Evolutionary conservation across 331 rosid genomes (phyloP).

Genomic region (Pyrus hybrid): DNA sequence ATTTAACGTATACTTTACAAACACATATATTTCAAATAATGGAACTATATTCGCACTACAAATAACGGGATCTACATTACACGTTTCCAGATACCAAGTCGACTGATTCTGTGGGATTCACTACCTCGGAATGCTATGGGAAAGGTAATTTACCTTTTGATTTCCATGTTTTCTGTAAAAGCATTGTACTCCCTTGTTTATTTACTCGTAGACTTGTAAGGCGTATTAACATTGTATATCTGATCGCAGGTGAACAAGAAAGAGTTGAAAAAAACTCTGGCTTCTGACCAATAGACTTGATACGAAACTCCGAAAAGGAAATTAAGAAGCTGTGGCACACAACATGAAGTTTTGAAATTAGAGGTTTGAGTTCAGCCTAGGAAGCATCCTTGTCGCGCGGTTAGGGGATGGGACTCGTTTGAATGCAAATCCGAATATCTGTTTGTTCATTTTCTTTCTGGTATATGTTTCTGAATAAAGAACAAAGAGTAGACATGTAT

Average conservation of each 20-base stretch:
- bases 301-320: not conserved
- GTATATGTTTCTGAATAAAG: not conserved
- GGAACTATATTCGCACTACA: not conserved
- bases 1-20: not conserved
- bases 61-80: not conserved
- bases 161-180: not conserved
- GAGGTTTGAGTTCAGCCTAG: not conserved
- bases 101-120: constrained; percentile 56
- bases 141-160: constrained; percentile 44
- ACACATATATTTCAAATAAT: not conserved
- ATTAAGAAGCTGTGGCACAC: no score
- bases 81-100: constrained; percentile 61
- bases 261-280: constrained; percentile 62
- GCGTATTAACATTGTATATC: not conserved
- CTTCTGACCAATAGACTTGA: constrained; percentile 20
- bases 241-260: constrained; percentile 76
- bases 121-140: constrained; percentile 97
- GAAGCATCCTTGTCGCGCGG: not conserved
- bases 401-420: no score
- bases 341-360: not conserved
- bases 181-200: not conserved
- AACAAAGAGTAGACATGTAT: not conserved
- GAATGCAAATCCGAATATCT: no score
- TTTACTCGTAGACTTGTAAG: not conserved
- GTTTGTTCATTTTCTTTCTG: no score